Evolutionary conservation across 164 flowering plant genomes (phyloP), one percentile per base, ranked within the genome.

Genomic region (Warburgia ugandensis): DNA sequence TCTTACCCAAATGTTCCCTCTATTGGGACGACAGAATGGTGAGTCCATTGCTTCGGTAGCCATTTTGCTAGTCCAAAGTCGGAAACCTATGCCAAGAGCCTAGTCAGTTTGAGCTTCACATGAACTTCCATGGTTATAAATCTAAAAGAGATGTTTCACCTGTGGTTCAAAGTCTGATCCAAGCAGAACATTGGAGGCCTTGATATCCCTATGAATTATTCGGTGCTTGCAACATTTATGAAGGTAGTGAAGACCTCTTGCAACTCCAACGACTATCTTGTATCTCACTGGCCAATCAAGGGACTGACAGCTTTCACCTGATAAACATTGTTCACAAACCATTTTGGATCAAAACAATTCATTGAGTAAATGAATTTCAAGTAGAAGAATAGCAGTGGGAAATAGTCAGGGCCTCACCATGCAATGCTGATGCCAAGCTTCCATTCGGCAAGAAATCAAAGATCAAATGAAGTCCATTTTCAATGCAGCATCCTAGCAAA

Each of bases 1-100:
- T 29, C 20, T 38, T 48, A 59, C 19, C 98, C 98, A 37, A 87
- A 87, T 38, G 98, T 87, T 10, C 98, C 98, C 71, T 87, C 98
- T 7, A 91, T 69, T 19, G 92, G 92, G 32, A 76, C 58, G 8
- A 72, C 82, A 39, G 81, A 79, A 52, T 83, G 89, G 54, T 83
- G 88, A 23, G 80, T 80, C 84, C 86, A 83, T 69, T 85, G 83
- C 66, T 71, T 79, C 0, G 95, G 96, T 29, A 91, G 84, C 96
- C 98, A 91, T 61, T 80, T 91, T 45, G 98, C 95, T 0, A 91
- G 86, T 32, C 96, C 98, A 52, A 91, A 91, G 54, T 91, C 95
- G 1, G 96, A 70, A 50, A 91, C 83, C 96, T 91, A 37, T 35
- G 29, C 25, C 43, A 11, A 48, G 44, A 54, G 22, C 14, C 3